Percentiles rank a stretch among this genome's conserved stretches.
phyloP scores from a whole-genome alignment of 2,329 filamentous ascomycete species.

The Ophiostoma novo-ulmi region DNA sequence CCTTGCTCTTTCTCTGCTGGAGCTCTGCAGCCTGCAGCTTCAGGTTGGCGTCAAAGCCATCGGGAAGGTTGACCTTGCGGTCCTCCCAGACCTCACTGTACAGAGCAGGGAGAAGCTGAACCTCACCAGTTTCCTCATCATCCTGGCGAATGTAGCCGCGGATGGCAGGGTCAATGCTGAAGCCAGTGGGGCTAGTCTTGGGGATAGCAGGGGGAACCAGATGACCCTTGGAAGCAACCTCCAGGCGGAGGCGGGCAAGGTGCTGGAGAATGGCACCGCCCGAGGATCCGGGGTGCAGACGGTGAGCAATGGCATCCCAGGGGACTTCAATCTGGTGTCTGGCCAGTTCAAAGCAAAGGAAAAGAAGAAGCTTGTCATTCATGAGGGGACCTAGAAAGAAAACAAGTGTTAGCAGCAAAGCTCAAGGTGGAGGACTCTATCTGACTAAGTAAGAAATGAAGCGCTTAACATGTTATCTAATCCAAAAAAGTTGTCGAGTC shows the following conservation, averaged over 20 bases:
- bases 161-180: neutral
- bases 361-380: neutral
- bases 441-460: neutral
- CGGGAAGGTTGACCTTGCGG: conserved; percentile 10
- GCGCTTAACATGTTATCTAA: neutral
- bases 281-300: neutral
- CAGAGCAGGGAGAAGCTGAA: neutral
- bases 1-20: neutral
- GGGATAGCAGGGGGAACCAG: neutral
- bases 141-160: conserved; percentile 7
- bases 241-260: neutral
- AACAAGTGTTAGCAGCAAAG: neutral
- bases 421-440: neutral
- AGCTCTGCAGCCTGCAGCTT: neutral
- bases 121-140: neutral
- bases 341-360: neutral
- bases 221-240: neutral
- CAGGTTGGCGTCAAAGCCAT: neutral
- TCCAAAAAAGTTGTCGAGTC: neutral
- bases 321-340: conserved; percentile 1
- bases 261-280: neutral
- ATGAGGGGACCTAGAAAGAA: neutral
- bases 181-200: neutral
- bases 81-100: neutral
- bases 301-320: neutral